phyloP scores from a whole-genome alignment of 306 rosid genomes.

The Cicer cuneatum region DNA sequence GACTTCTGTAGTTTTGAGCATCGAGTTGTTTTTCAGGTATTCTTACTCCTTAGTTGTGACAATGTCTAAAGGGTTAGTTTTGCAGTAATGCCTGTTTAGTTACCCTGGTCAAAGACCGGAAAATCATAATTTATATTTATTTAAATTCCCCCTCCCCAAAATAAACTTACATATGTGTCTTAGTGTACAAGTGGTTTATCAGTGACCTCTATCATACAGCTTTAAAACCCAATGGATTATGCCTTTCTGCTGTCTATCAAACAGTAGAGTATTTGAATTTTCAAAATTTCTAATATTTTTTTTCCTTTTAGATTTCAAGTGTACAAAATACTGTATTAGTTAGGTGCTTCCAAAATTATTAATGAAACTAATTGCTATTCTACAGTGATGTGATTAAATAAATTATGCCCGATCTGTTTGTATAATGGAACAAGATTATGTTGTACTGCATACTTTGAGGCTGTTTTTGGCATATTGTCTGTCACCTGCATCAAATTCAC shows the following conservation, averaged over 20 bases:
- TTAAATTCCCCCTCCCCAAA: slow-evolving; percentile 9
- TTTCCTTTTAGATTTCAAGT: slow-evolving; percentile 17
- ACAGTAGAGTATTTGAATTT: slow-evolving; percentile 19
- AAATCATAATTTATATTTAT: not conserved
- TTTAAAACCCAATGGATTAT: slow-evolving; percentile 3
- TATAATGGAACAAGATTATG: not conserved
- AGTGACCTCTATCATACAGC: not conserved
- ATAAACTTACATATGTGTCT: not conserved
- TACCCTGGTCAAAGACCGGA: not conserved
- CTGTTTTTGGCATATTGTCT: slow-evolving; percentile 2
- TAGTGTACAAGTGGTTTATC: slow-evolving; percentile 10
- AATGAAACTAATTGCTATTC: not conserved
- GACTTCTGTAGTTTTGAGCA: slow-evolving; percentile 95
- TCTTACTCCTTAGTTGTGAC: slow-evolving; percentile 17
- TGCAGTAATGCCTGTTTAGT: not conserved
- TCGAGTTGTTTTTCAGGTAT: slow-evolving; percentile 95
- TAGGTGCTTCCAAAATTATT: slow-evolving; percentile 27
- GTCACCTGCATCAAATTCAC: slow-evolving; percentile 1
- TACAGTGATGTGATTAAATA: not conserved
- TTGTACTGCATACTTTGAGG: slow-evolving; percentile 9
- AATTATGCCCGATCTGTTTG: not conserved
- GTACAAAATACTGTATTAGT: not conserved
- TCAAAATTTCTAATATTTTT: not conserved
- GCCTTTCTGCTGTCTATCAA: slow-evolving; percentile 11
- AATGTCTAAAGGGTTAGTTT: not conserved